Evolutionary conservation across 2,329 filamentous ascomycete species (phyloP).

Genomic region (Bisporella sp.): DNA sequence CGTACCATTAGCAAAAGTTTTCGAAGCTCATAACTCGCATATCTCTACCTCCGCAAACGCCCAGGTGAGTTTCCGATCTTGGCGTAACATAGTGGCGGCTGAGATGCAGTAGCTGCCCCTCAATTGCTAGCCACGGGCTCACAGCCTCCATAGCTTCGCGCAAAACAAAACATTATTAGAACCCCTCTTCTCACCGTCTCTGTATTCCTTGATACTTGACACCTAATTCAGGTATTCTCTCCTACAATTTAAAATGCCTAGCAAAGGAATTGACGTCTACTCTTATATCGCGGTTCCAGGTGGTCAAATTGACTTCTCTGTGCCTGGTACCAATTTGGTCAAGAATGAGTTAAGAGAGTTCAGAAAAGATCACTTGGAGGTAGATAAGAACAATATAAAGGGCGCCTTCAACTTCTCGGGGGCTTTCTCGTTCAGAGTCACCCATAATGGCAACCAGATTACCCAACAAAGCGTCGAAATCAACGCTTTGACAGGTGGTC

Average conservation of each 20-base stretch:
- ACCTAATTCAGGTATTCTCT: too few relatives aligned
- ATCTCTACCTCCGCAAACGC: too few relatives aligned
- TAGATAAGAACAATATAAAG: slow-evolving; percentile 36
- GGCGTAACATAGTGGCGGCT: too few relatives aligned
- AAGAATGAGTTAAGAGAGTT: slow-evolving; percentile 30
- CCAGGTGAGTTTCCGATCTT: too few relatives aligned
- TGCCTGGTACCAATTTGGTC: slow-evolving; percentile 31
- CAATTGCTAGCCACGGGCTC: too few relatives aligned
- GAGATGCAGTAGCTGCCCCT: too few relatives aligned
- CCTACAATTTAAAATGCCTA: slow-evolving; percentile 28
- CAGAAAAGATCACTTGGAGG: slow-evolving; percentile 35
- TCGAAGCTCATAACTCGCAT: too few relatives aligned
- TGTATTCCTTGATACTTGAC: too few relatives aligned
- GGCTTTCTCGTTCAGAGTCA: slow-evolving; percentile 36
- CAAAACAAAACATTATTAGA: too few relatives aligned
- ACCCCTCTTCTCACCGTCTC: too few relatives aligned
- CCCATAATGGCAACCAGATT: slow-evolving; percentile 32
- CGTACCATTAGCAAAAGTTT: too few relatives aligned
- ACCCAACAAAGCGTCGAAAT: slow-evolving; percentile 38
- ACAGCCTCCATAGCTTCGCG: too few relatives aligned
- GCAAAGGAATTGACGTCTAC: slow-evolving; percentile 33
- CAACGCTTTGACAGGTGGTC: slow-evolving; percentile 37
- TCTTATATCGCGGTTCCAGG: slow-evolving; percentile 33
- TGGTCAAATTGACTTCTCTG: slow-evolving; percentile 36
- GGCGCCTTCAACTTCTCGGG: slow-evolving; percentile 37